Conservation (phyloP, 352 stramenopile genomes). For the Hyaloperonospora brassicae region DNA sequence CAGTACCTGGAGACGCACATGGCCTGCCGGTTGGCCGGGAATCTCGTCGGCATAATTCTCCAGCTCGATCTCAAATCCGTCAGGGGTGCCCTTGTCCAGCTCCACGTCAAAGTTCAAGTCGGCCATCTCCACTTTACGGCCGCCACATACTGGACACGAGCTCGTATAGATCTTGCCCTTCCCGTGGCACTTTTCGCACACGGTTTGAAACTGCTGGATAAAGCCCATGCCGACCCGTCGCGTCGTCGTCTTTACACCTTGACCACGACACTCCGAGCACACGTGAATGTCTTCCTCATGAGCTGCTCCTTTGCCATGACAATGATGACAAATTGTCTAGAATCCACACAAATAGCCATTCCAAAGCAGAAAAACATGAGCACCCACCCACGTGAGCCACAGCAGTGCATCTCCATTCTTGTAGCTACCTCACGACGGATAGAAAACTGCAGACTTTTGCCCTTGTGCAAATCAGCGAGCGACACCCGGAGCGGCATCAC, state of each 20-base stretch:
- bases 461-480: constrained; percentile 95
- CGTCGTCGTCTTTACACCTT: constrained; percentile 87
- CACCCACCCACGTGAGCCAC: constrained; percentile 3
- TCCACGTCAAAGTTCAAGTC: constrained; percentile 95
- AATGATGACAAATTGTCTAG: constrained; percentile 90
- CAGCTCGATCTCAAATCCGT: constrained; percentile 91
- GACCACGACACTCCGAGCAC: constrained; percentile 90
- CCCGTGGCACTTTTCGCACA: constrained; percentile 86
- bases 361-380: too few relatives aligned
- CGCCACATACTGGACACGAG: constrained; percentile 84
- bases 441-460: constrained; percentile 90
- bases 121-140: constrained; percentile 85
- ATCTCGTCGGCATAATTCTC: constrained; percentile 87
- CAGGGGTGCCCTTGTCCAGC: constrained; percentile 89
- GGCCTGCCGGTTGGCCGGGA: constrained; percentile 85
- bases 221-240: constrained; percentile 61
- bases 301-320: constrained; percentile 81
- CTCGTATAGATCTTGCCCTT: constrained; percentile 90
- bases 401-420: background rate
- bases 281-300: constrained; percentile 88
- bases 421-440: constrained; percentile 72
- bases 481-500: constrained; percentile 89
- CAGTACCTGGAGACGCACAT: constrained; percentile 89
- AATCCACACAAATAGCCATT: constrained; percentile 4
- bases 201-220: constrained; percentile 87